A percentile compares a stretch with the other conserved stretches of the same genome.
Conservation (phyloP, 176 grass and related monocot genomes). For the Bonia amplexicaulis region DNA sequence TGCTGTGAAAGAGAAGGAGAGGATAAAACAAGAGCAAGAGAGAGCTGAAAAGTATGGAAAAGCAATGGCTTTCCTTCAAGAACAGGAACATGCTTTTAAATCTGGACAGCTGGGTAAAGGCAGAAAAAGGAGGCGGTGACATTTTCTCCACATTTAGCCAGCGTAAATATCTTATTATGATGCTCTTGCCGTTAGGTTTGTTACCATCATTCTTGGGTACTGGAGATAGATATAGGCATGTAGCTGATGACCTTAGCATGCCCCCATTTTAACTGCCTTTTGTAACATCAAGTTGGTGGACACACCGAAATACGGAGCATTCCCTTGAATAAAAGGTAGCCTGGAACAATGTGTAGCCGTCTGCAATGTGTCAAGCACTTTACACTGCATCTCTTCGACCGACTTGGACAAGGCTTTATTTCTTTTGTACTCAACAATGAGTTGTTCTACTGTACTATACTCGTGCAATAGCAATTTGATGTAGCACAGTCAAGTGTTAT, state of each 20-base stretch:
- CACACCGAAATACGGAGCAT: neutral
- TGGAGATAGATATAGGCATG: neutral
- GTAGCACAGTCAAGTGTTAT: neutral
- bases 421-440: neutral
- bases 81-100: constrained; percentile 89
- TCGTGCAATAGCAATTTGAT: neutral
- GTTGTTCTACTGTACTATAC: neutral
- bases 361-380: neutral
- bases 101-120: constrained; percentile 90
- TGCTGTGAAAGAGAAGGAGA: constrained; percentile 62
- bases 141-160: neutral
- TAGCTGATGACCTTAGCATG: neutral
- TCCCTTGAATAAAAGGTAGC: neutral
- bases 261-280: neutral
- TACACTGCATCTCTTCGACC: neutral
- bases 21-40: constrained; percentile 59
- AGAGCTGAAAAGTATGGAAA: constrained; percentile 69
- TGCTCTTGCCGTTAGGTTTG: constrained; percentile 16
- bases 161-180: constrained; percentile 19
- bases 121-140: constrained; percentile 69
- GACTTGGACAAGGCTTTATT: neutral
- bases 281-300: neutral
- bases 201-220: neutral
- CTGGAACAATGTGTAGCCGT: neutral
- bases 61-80: constrained; percentile 72